A percentile compares a stretch with the other conserved stretches of the same genome.
phyloP scores from a whole-genome alignment of 768 basidiomycete species.

The Tephrocybe sp. region DNA sequence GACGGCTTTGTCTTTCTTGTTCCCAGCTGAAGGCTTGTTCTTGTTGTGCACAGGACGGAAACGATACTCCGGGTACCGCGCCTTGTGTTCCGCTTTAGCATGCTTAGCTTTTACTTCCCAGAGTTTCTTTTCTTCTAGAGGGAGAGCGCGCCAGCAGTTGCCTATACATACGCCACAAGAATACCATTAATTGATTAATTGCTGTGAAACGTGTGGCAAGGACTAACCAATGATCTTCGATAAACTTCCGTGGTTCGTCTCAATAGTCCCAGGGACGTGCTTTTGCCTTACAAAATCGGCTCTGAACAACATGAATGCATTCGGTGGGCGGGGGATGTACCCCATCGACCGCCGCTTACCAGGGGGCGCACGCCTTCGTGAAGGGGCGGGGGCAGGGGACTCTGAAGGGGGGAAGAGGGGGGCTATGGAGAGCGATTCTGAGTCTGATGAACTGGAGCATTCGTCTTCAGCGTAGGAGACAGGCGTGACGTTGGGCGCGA shows the following conservation, averaged over 20 bases:
- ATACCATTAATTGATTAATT: slow-evolving; percentile 21
- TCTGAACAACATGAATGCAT: slow-evolving; percentile 86
- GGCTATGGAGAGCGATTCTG: slow-evolving; percentile 30
- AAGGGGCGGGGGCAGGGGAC: slow-evolving; percentile 31
- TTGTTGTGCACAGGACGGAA: slow-evolving; percentile 56
- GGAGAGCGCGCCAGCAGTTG: slow-evolving; percentile 72
- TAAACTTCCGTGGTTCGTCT: slow-evolving; percentile 28
- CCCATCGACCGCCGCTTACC: slow-evolving; percentile 57
- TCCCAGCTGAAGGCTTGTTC: slow-evolving; percentile 27
- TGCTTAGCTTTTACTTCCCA: slow-evolving; percentile 75
- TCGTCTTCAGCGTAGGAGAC: slow-evolving; percentile 26
- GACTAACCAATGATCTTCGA: slow-evolving; percentile 51
- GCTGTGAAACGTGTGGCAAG: slow-evolving; percentile 17
- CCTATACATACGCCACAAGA: slow-evolving; percentile 40
- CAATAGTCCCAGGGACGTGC: slow-evolving; percentile 75
- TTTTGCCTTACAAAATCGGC: slow-evolving; percentile 79
- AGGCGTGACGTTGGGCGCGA: slow-evolving; percentile 39
- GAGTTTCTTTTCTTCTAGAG: slow-evolving; percentile 63
- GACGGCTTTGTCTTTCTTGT: slow-evolving; percentile 33
- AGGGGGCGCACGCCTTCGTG: slow-evolving; percentile 50
- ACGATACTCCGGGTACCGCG: slow-evolving; percentile 63
- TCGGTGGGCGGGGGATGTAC: slow-evolving; percentile 80
- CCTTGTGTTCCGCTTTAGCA: slow-evolving; percentile 71
- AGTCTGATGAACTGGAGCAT: slow-evolving; percentile 20
- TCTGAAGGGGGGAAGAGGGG: slow-evolving; percentile 56